Base-by-base conservation (phyloP, 2,329 filamentous ascomycete species). In the Penicillium sp. region DNA sequence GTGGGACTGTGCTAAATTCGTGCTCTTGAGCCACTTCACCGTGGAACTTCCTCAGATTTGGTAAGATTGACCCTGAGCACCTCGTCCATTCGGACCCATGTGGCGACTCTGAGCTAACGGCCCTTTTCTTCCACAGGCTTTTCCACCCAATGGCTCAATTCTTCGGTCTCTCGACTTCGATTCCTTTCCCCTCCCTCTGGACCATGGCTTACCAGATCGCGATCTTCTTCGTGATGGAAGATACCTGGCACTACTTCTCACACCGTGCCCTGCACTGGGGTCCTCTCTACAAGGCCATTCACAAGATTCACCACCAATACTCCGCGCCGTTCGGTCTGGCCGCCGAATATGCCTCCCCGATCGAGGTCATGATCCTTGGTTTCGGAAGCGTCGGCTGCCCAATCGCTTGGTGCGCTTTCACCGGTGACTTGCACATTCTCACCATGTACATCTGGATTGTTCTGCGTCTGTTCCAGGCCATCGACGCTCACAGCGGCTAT, bases 261-360 rank as follows among this genome's bases (percentile, higher is more conserved):
- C 95, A 99, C 82, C 92, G 95, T 71, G 87, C 86, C 47, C 88
- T 99, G 81, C 95, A 99, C 85, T 96, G 92, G 83, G 93, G 92
- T 24, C 92, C 93, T 42, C 88, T 99, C 6, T 99, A 99, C 88
- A 96, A 93, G 84, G 87, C 89, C 74, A 91, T 99, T 73, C 95
- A 99, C 87, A 99, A 99, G 84, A 93, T 99, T 72, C 95, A 99
- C 83, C 95, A 99, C 84, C 94, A 95, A 75, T 99, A 99, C 84
- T 97, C 93, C 40, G 95, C 95, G 13, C 95, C 95, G 19, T 99
- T 99, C 75, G 95, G 95, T 70, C 85, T 99, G 57, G 94, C 95
- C 22, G 94, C 95, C 60, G 95, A 99, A 81, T 99, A 99, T 79
- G 95, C 95, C 7, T 97, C 94, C 47, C 95, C 95, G 0, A 96